These are phyloP conservation scores for Suillus luteus DNA, from an alignment of 768 basidiomycete species.

Conservation along the genomic window DNA sequence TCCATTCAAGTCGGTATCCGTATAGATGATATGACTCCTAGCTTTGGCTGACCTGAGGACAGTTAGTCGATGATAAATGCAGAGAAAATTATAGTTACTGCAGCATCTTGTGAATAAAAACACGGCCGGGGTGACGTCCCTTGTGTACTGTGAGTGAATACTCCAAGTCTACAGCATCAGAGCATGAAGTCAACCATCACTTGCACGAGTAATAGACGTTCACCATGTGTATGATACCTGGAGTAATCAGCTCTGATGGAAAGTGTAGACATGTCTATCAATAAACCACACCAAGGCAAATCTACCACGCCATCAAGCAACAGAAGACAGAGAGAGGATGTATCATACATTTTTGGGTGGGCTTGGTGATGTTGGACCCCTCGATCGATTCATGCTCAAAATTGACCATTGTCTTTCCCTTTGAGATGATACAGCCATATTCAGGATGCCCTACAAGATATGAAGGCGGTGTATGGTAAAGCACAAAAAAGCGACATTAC, in stretches of 20 bases:
- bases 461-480: background rate
- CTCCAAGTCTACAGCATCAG: conserved; percentile 47
- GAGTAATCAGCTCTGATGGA: conserved; percentile 80
- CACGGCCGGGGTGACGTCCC: conserved; percentile 61
- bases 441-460: conserved; percentile 73
- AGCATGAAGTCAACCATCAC: conserved; percentile 1
- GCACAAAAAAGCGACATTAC: conserved; percentile 33
- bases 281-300: conserved; percentile 93
- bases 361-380: conserved; percentile 53
- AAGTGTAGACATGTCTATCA: conserved; percentile 74
- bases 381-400: conserved; percentile 64
- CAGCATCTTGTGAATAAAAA: conserved; percentile 73
- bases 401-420: conserved; percentile 86
- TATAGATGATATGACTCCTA: conserved; percentile 78
- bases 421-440: conserved; percentile 92
- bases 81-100: conserved; percentile 47
- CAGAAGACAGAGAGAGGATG: background rate
- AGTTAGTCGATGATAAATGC: conserved; percentile 11
- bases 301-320: conserved; percentile 42
- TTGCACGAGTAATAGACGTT: conserved; percentile 20
- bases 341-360: conserved; percentile 42
- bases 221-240: conserved; percentile 64
- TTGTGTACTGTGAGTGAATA: conserved; percentile 73
- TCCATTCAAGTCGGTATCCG: conserved; percentile 71
- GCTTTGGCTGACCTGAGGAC: conserved; percentile 63